Conservation (phyloP, 805 yeast species). For the Ogataea pini region DNA sequence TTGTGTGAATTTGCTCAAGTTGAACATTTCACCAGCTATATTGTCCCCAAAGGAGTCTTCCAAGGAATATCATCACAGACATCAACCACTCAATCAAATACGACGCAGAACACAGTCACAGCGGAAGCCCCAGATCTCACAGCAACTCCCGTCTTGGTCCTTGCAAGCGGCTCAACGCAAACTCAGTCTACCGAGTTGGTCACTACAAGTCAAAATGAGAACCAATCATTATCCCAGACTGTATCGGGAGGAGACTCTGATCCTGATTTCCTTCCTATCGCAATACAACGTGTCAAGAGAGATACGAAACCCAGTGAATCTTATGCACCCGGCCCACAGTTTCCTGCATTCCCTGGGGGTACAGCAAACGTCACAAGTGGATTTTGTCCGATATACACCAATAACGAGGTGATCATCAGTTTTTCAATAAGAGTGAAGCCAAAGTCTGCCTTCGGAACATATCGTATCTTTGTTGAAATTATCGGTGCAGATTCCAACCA, state of each 20-base stretch:
- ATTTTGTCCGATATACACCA: slow-evolving; percentile 33
- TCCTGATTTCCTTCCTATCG: slow-evolving; percentile 18
- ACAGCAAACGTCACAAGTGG: not conserved
- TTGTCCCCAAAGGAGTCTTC: slow-evolving; percentile 17
- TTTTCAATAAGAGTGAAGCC: slow-evolving; percentile 25
- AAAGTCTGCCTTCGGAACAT: slow-evolving; percentile 46
- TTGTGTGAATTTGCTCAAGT: slow-evolving; percentile 40
- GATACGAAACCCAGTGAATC: not conserved
- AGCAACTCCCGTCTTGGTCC: not conserved
- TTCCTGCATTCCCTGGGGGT: not conserved
- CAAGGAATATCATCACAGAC: slow-evolving; percentile 9
- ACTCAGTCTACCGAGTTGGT: not conserved
- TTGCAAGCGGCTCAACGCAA: not conserved
- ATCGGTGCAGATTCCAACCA: slow-evolving; percentile 41
- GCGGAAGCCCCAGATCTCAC: not conserved
- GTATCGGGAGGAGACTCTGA: not conserved
- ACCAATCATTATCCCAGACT: not conserved
- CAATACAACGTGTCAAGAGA: slow-evolving; percentile 13
- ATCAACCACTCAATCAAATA: not conserved
- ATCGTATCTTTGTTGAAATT: slow-evolving; percentile 42
- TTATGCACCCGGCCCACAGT: too few species aligned
- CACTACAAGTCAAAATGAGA: not conserved
- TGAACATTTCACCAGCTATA: slow-evolving; percentile 20
- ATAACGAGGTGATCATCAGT: slow-evolving; percentile 29
- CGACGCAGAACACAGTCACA: not conserved